These are phyloP conservation scores for Phialophora chinensis DNA, from an alignment of 2,329 filamentous ascomycete species.

Conservation along the genomic window DNA sequence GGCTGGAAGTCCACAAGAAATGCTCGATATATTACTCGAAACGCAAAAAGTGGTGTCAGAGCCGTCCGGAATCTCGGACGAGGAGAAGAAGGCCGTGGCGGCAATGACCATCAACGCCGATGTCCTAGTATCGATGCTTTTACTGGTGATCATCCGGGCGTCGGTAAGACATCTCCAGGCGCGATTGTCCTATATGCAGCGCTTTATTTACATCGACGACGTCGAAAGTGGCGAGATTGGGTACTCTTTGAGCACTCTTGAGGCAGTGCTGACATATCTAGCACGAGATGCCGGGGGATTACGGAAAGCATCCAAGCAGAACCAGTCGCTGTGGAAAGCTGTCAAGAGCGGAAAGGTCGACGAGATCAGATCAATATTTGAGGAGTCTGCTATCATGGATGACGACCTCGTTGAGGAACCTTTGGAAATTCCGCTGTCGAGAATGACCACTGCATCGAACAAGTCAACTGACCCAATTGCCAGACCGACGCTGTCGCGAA, in stretches of 20 bases:
- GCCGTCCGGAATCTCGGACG: constrained; percentile 48
- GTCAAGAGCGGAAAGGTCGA: constrained; percentile 76
- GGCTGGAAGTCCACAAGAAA: constrained; percentile 82
- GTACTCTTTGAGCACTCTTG: constrained; percentile 93
- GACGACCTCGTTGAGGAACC: constrained; percentile 56
- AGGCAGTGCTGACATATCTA: constrained; percentile 90
- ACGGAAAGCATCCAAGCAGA: constrained; percentile 82
- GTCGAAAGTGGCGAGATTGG: constrained; percentile 96
- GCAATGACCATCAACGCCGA: constrained; percentile 80
- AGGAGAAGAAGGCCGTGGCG: constrained; percentile 58
- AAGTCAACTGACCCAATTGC: constrained; percentile 34
- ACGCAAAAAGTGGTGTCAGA: constrained; percentile 85
- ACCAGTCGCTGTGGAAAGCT: constrained; percentile 86
- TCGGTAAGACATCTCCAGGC: constrained; percentile 87
- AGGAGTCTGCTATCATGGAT: constrained; percentile 64
- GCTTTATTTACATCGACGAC: constrained; percentile 97
- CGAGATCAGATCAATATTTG: constrained; percentile 78
- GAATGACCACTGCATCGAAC: constrained; percentile 30
- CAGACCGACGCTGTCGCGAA: constrained; percentile 41
- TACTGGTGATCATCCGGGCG: constrained; percentile 91
- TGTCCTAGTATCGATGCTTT: constrained; percentile 85
- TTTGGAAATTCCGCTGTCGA: constrained; percentile 34
- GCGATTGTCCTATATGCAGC: constrained; percentile 89
- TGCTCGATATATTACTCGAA: constrained; percentile 78
- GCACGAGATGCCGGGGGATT: constrained; percentile 80